Evolutionary conservation across 495 filamentous ascomycete genomes (phyloP).

Genomic region (Lasiosphaeria hispida): DNA sequence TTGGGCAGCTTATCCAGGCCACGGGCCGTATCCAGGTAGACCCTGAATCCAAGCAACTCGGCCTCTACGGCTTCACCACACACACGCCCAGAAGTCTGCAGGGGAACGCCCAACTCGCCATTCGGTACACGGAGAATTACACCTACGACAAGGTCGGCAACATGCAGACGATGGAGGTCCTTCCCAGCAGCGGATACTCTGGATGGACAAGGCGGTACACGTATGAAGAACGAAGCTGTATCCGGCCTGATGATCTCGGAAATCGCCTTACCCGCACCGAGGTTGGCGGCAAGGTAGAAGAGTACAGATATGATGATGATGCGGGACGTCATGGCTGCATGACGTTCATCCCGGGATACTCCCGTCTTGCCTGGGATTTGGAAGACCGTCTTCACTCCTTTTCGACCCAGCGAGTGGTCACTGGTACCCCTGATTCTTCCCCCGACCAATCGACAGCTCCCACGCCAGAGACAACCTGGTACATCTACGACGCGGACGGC

Average conservation of each 20-base stretch:
- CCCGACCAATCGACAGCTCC: background rate
- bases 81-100: background rate
- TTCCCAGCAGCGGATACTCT: conserved; percentile 3
- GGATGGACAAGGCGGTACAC: conserved; percentile 19
- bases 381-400: conserved; percentile 17
- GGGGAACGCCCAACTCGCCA: background rate
- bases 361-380: conserved; percentile 22
- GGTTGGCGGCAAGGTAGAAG: conserved; percentile 5
- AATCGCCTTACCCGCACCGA: background rate
- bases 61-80: background rate
- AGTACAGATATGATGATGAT: conserved; percentile 22
- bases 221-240: conserved; percentile 12
- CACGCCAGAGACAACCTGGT: conserved; percentile 29
- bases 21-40: conserved; percentile 34
- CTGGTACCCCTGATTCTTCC: background rate
- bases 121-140: conserved; percentile 25
- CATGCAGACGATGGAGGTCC: no score
- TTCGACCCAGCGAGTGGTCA: conserved; percentile 12
- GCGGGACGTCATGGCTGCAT: conserved; percentile 21
- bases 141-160: conserved; percentile 25
- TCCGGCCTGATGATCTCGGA: background rate
- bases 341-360: conserved; percentile 21
- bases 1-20: conserved; percentile 31
- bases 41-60: conserved; percentile 6
- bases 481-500: conserved; percentile 29